These are phyloP conservation scores for Asclepias syriaca DNA, from an alignment of 257 asterid genomes.

Conservation along the genomic window DNA sequence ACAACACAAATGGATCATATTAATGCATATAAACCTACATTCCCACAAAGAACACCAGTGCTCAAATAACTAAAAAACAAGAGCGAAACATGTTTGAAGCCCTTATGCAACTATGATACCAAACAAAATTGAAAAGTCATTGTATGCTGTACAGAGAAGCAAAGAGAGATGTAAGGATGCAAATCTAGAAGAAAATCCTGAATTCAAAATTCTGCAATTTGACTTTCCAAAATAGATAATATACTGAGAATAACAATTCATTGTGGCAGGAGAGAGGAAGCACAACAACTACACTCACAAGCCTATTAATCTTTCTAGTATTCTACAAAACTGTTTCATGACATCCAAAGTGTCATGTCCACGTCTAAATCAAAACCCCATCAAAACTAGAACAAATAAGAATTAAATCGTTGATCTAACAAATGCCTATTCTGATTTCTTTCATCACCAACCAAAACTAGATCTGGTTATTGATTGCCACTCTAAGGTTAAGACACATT, in stretches of 20 bases:
- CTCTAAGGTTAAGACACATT: neutral
- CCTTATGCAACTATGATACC: neutral
- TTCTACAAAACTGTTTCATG: neutral
- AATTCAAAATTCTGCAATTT: neutral
- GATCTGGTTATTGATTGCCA: neutral
- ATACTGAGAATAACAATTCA: neutral
- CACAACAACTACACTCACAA: neutral
- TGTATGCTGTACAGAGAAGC: neutral
- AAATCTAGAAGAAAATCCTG: neutral
- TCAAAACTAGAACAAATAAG: neutral
- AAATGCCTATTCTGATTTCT: neutral
- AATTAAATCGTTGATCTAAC: neutral
- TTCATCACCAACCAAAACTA: neutral
- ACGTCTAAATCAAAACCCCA: constrained; percentile 1
- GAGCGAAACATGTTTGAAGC: neutral
- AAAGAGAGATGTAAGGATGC: neutral
- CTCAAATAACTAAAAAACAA: neutral
- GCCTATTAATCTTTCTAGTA: neutral
- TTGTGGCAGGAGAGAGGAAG: neutral
- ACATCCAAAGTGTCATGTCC: neutral
- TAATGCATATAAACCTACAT: constrained; percentile 5
- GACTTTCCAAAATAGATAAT: neutral
- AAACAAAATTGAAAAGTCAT: neutral
- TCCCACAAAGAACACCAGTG: neutral
- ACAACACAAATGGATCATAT: constrained; percentile 17